Percentiles rank a stretch among this genome's conserved stretches.
Evolutionary conservation across 495 filamentous ascomycete species (phyloP).

Genomic region (Neurospora sp.): DNA sequence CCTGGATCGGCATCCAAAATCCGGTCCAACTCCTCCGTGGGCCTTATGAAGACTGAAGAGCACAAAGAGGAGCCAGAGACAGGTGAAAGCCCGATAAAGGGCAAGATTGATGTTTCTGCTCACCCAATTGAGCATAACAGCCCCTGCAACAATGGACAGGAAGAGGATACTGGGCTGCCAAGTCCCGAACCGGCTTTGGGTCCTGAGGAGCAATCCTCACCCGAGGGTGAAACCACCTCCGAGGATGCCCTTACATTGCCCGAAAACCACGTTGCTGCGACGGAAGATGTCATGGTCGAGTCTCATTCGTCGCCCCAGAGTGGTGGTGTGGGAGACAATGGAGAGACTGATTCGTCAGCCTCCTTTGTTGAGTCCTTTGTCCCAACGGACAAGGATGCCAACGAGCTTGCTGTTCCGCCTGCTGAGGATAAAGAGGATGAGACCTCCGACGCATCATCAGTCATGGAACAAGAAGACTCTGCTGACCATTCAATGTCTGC

Average conservation of each 20-base stretch:
- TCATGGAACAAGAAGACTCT: background rate
- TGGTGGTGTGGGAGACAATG: background rate
- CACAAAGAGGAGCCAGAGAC: background rate
- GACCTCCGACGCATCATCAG: background rate
- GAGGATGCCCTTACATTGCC: background rate
- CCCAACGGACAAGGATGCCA: background rate
- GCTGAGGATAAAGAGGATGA: background rate
- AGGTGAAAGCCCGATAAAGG: background rate
- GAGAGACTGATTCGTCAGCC: background rate
- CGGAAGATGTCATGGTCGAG: background rate
- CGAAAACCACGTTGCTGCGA: background rate
- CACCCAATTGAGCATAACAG: background rate
- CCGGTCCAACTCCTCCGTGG: background rate
- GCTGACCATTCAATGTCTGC: background rate
- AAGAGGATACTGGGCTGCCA: background rate
- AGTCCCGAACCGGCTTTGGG: background rate
- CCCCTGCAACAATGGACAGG: background rate
- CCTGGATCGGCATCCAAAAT: background rate
- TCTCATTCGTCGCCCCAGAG: background rate
- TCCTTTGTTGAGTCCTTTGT: background rate
- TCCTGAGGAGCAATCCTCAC: background rate
- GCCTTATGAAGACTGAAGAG: background rate
- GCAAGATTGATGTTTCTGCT: background rate
- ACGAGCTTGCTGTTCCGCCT: background rate
- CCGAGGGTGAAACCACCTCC: background rate